Percentiles rank a stretch among this genome's conserved stretches.
These are phyloP conservation scores for Colletotrichum destructivum DNA, from an alignment of 2,329 filamentous ascomycete genomes.

Conservation along the genomic window DNA sequence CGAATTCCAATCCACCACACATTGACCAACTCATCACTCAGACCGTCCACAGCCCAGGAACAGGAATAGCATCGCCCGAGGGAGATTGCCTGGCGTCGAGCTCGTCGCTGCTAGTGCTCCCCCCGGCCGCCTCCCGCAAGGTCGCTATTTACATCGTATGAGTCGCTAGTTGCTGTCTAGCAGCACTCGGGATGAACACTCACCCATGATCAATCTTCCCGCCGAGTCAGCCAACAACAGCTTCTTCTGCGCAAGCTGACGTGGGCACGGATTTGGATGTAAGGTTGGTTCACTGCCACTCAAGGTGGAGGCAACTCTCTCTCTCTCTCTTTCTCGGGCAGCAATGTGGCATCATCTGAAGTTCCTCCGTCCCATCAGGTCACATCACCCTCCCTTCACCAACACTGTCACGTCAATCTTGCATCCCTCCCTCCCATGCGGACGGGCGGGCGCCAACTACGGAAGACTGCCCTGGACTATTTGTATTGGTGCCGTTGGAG, in stretches of 20 bases:
- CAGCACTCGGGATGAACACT: conserved; percentile 1
- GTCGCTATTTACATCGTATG: too few relatives aligned
- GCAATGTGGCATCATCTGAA: background rate
- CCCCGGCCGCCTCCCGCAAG: conserved; percentile 14
- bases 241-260: background rate
- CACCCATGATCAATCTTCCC: background rate
- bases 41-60: conserved; percentile 10
- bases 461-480: background rate
- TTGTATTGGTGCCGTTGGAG: background rate
- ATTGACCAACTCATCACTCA: too few relatives aligned
- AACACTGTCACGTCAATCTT: conserved; percentile 13
- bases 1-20: too few relatives aligned
- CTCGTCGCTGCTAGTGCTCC: conserved; percentile 27
- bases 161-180: conserved; percentile 23
- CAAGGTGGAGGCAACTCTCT: background rate
- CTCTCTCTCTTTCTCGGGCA: background rate
- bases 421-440: conserved; percentile 14
- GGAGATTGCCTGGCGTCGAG: conserved; percentile 25
- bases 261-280: background rate
- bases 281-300: background rate
- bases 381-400: conserved; percentile 2
- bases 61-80: conserved; percentile 24
- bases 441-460: conserved; percentile 3
- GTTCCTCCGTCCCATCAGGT: background rate
- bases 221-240: background rate